Conservation (phyloP, 2,329 filamentous ascomycete species). For the Tolypocladium amazonense region DNA sequence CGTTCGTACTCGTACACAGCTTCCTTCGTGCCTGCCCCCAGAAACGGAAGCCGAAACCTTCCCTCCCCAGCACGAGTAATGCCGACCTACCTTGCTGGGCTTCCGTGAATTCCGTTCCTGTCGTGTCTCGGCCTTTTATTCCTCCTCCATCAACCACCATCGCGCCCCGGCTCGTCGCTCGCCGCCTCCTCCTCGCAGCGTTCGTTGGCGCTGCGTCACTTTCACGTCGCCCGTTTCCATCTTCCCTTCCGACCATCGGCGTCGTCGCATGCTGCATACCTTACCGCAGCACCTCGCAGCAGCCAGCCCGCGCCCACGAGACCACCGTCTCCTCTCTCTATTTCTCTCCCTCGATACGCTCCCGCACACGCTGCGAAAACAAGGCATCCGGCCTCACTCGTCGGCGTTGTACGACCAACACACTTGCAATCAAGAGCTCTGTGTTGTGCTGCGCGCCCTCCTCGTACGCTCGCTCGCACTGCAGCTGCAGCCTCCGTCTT, state of each 20-base stretch:
- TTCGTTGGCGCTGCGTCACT: not conserved
- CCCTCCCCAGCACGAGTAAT: not conserved
- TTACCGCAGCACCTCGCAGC: not conserved
- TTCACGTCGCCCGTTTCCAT: not conserved
- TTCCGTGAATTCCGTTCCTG: not conserved
- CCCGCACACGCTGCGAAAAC: not conserved
- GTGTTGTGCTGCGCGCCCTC: not conserved
- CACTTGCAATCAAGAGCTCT: not conserved
- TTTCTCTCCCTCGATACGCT: not conserved
- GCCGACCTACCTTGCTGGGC: not conserved
- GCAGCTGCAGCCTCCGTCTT: not conserved
- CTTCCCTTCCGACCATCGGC: not conserved
- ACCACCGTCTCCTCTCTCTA: not conserved
- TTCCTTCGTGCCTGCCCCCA: not conserved
- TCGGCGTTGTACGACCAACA: not conserved
- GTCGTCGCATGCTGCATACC: not conserved
- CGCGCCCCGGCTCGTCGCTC: not conserved
- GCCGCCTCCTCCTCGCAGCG: not conserved
- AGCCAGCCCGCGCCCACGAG: not conserved
- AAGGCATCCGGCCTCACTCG: not conserved
- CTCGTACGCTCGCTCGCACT: not conserved
- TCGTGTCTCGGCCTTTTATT: not conserved
- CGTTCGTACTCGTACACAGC: not conserved
- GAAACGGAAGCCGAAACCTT: not conserved
- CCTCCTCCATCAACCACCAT: not conserved